Base-by-base conservation (phyloP, 2,329 filamentous ascomycete species). In the Zasmidium citrigriseum region DNA sequence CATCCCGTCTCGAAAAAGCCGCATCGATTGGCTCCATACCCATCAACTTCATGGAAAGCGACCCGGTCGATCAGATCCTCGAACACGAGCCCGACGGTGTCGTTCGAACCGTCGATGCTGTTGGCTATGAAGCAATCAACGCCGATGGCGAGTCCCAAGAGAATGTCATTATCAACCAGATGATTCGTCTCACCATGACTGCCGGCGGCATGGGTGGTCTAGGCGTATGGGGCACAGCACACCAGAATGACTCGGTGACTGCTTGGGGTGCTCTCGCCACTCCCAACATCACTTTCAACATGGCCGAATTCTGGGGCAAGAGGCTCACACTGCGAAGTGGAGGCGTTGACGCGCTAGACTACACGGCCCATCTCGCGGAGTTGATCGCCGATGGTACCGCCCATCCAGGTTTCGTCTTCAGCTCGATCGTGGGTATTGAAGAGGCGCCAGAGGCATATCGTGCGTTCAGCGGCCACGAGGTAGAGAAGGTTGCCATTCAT, bases 81-180 rank as follows among this genome's bases (percentile, higher is more conserved):
- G 73, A 81, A 55, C 66, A 76, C 10, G 86, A 87, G 52, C 81
- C 76, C 1, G 83, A 80, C 0, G 83, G 83, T 82, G 84, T 88
- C 1, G 85, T 87, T 62, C 76, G 86, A 4, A 82, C 83, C 0
- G 82, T 88, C 0, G 86, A 88, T 71, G 83, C 83, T 11, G 86
- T 89, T 0, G 86, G 85, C 0, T 88, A 87, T 66, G 84, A 88
- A 65, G 46, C 46, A 11, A 11, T 49, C 10, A 24, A 49, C 18
- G 5, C 46, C 21, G 22, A 49, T 9, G 20, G 22, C 10, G 10
- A 49, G 10, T 23, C 5, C 22, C 45, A 59, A 22, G 44, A 46
- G 20, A 47, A 55, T 38, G 41, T 59, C 38, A 59, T 59, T 21
- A 55, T 46, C 7, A 47, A 47, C 20, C 47, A 59, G 46, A 59